A percentile compares a stretch with the other conserved stretches of the same genome.
Evolutionary conservation across 495 filamentous ascomycete species (phyloP).

Genomic region (Penicillium crystallinum): DNA sequence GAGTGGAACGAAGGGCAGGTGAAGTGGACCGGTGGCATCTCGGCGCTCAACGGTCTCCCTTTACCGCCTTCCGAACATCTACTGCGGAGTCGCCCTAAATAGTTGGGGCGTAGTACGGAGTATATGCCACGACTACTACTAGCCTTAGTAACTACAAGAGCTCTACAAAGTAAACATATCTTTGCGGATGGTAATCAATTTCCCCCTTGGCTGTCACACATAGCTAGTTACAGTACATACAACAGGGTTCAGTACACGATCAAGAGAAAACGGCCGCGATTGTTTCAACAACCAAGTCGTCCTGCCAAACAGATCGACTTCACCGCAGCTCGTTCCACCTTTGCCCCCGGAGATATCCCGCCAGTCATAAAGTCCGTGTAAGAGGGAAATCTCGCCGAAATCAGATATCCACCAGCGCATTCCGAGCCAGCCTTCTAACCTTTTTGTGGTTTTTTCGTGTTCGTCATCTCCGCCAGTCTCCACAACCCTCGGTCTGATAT

Average conservation of each 20-base stretch:
- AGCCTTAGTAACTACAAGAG: too few relatives aligned
- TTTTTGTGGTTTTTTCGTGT: slow-evolving; percentile 28
- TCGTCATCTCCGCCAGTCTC: slow-evolving; percentile 10
- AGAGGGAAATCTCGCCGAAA: slow-evolving; percentile 8
- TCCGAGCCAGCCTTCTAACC: slow-evolving; percentile 24
- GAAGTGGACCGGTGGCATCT: slow-evolving; percentile 25
- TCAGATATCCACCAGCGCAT: slow-evolving; percentile 7
- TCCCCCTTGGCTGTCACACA: slow-evolving; percentile 15
- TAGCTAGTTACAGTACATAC: slow-evolving; percentile 23
- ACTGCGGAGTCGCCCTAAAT: too few relatives aligned
- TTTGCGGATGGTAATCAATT: slow-evolving; percentile 24
- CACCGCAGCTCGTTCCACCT: slow-evolving; percentile 4
- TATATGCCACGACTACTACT: too few relatives aligned
- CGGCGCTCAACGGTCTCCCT: slow-evolving; percentile 4
- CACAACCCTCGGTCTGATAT: slow-evolving; percentile 19
- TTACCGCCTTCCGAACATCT: slow-evolving; percentile 4
- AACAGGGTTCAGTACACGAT: slow-evolving; percentile 13
- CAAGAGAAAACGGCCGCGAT: slow-evolving; percentile 20
- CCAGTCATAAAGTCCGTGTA: slow-evolving; percentile 16
- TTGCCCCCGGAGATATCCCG: slow-evolving; percentile 3
- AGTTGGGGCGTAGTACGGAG: too few relatives aligned
- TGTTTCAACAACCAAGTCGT: slow-evolving; percentile 4
- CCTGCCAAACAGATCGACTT: not conserved
- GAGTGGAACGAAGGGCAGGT: not conserved
- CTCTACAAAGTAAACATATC: too few relatives aligned